Percentiles rank a stretch among this genome's conserved stretches.
Evolutionary conservation across 495 filamentous ascomycete species (phyloP).

Genomic region (Darksidea phi): DNA sequence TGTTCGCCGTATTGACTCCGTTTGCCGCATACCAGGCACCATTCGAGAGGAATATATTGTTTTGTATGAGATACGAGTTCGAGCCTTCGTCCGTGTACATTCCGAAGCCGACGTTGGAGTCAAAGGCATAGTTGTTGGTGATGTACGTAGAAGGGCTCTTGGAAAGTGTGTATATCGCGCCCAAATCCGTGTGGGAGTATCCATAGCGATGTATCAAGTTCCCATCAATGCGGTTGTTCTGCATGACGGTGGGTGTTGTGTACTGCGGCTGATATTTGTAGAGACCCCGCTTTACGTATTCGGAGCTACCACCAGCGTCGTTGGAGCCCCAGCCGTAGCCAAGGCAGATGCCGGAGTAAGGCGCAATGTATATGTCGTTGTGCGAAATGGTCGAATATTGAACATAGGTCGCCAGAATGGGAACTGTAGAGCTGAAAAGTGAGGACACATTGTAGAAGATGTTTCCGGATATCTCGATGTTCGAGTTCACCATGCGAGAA

Average conservation of each 20-base stretch:
- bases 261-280: neutral
- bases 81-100: neutral
- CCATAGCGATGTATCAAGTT: neutral
- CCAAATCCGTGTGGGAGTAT: neutral
- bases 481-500: neutral
- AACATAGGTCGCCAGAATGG: neutral
- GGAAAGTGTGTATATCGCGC: neutral
- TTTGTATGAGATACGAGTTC: neutral
- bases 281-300: neutral
- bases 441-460: slow-evolving; percentile 3
- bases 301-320: neutral
- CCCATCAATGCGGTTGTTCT: neutral
- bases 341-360: neutral
- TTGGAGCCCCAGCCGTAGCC: neutral
- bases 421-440: neutral
- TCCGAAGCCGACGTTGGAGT: slow-evolving; percentile 1
- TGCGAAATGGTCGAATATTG: neutral
- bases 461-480: slow-evolving; percentile 1
- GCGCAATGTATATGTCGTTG: neutral
- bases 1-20: neutral
- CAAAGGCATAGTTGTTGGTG: slow-evolving; percentile 1
- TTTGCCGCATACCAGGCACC: neutral
- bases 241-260: neutral
- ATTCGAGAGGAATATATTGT: neutral
- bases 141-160: neutral